Evolutionary conservation across 768 basidiomycete species (phyloP).

Genomic region (Zangia roseola): DNA sequence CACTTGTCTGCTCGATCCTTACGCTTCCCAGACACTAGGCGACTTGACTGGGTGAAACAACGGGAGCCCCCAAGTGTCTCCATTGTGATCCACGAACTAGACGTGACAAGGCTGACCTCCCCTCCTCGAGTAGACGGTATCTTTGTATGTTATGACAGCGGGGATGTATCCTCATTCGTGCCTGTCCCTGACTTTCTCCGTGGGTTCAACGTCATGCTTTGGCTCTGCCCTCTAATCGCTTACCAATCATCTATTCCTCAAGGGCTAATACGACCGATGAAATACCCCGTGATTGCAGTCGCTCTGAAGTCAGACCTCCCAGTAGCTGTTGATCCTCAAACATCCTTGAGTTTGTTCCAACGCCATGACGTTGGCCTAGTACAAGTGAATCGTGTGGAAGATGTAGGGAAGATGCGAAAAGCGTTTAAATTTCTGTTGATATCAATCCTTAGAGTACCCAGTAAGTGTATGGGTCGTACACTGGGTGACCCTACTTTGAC

Average conservation of each 20-base stretch:
- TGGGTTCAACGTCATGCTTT: slow-evolving; percentile 39
- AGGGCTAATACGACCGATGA: slow-evolving; percentile 60
- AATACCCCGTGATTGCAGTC: slow-evolving; percentile 68
- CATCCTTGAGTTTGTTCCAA: slow-evolving; percentile 48
- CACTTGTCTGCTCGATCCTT: slow-evolving; percentile 14
- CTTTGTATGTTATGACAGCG: slow-evolving; percentile 84
- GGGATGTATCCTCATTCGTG: slow-evolving; percentile 56
- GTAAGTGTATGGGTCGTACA: slow-evolving; percentile 22
- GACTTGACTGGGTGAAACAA: slow-evolving; percentile 33
- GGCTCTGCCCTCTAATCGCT: slow-evolving; percentile 9
- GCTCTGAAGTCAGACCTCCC: slow-evolving; percentile 85
- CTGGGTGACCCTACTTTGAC: slow-evolving; percentile 8
- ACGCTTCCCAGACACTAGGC: slow-evolving; percentile 34
- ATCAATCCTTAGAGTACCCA: slow-evolving; percentile 51
- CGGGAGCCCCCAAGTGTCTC: slow-evolving; percentile 43
- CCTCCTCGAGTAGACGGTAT: slow-evolving; percentile 70
- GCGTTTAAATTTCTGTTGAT: slow-evolving; percentile 75
- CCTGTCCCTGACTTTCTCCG: slow-evolving; percentile 70
- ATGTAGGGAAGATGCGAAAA: slow-evolving; percentile 69
- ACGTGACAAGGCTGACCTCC: slow-evolving; percentile 52
- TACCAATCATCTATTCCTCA: slow-evolving; percentile 6
- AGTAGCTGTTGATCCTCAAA: slow-evolving; percentile 54
- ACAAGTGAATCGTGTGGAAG: slow-evolving; percentile 59
- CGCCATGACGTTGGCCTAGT: slow-evolving; percentile 76
- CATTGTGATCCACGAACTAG: slow-evolving; percentile 55